A percentile compares a stretch with the other conserved stretches of the same genome.
These are phyloP conservation scores for Backusella sp. DNA, from an alignment of 192 early-diverging fungal genomes.

Conservation along the genomic window DNA sequence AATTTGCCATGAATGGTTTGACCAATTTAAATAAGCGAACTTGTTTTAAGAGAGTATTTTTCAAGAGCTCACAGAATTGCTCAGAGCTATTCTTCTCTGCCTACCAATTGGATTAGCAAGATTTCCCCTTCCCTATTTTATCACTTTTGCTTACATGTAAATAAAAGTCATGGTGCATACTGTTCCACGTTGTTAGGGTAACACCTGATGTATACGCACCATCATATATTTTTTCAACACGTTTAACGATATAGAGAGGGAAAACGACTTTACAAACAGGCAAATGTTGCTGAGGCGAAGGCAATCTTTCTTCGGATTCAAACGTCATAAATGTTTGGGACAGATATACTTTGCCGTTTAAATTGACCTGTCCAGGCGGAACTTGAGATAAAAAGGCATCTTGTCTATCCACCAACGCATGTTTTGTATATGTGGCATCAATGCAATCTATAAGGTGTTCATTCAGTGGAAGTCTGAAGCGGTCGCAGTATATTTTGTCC, in stretches of 20 bases:
- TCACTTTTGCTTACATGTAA: conserved; percentile 38
- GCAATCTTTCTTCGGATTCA: conserved; percentile 61
- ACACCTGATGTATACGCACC: conserved; percentile 65
- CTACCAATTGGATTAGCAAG: conserved; percentile 22
- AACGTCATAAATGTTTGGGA: conserved; percentile 90
- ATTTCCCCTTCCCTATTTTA: not conserved
- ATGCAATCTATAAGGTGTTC: conserved; percentile 75
- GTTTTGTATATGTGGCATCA: conserved; percentile 24
- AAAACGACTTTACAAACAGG: conserved; percentile 71
- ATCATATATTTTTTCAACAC: conserved; percentile 86
- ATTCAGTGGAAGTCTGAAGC: conserved; percentile 75
- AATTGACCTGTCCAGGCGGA: conserved; percentile 2
- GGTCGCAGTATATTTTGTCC: conserved; percentile 69
- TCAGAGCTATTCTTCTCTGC: conserved; percentile 66
- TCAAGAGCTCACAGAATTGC: conserved; percentile 78
- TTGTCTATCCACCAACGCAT: not conserved
- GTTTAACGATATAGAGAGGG: conserved; percentile 87
- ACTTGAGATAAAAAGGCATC: not conserved
- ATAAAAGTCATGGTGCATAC: conserved; percentile 84
- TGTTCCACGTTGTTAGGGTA: conserved; percentile 88
- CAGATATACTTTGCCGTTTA: conserved; percentile 72
- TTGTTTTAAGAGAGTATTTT: conserved; percentile 68
- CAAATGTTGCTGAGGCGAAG: conserved; percentile 36
- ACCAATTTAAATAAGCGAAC: conserved; percentile 75
- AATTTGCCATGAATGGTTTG: conserved; percentile 76